These are phyloP conservation scores for Triangularia setosa DNA, from an alignment of 2,329 filamentous ascomycete species.

Conservation along the genomic window DNA sequence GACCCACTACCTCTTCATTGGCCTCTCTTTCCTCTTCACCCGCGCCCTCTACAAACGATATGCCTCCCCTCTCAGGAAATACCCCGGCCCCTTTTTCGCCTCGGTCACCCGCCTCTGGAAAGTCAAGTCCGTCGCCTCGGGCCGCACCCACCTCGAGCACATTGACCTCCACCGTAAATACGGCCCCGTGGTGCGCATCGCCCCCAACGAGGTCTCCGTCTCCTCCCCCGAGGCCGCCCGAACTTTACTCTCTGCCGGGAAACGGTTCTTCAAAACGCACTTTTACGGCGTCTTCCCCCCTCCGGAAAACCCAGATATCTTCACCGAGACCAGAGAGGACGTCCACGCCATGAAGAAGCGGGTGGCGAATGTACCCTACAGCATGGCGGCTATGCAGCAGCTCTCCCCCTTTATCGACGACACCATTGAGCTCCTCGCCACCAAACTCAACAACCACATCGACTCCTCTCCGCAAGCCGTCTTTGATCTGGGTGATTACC, in stretches of 20 bases:
- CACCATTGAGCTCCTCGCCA: slow-evolving; percentile 43
- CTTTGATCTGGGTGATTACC: slow-evolving; percentile 46
- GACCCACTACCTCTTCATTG: slow-evolving; percentile 30
- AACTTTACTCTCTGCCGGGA: slow-evolving; percentile 44
- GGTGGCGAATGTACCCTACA: slow-evolving; percentile 48
- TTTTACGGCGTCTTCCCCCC: slow-evolving; percentile 54
- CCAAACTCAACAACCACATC: slow-evolving; percentile 41
- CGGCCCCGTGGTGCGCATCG: slow-evolving; percentile 47
- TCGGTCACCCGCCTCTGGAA: slow-evolving; percentile 41
- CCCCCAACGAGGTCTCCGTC: slow-evolving; percentile 46
- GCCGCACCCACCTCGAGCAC: slow-evolving; percentile 41
- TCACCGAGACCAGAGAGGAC: slow-evolving; percentile 51
- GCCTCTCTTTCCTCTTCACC: slow-evolving; percentile 27
- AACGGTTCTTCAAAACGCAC: slow-evolving; percentile 50
- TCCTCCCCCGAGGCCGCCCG: slow-evolving; percentile 44
- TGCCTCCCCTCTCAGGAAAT: slow-evolving; percentile 34
- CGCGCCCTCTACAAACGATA: slow-evolving; percentile 32
- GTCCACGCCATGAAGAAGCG: slow-evolving; percentile 55
- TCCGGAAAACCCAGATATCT: slow-evolving; percentile 55
- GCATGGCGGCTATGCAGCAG: slow-evolving; percentile 51
- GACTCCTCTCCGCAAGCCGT: slow-evolving; percentile 20
- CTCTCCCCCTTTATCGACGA: slow-evolving; percentile 49
- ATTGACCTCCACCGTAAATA: slow-evolving; percentile 43
- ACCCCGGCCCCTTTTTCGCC: slow-evolving; percentile 34
- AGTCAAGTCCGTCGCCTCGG: slow-evolving; percentile 35